A percentile compares a stretch with the other conserved stretches of the same genome.
phyloP scores from a whole-genome alignment of 306 rosid genomes.

The Cucumis hystrix region DNA sequence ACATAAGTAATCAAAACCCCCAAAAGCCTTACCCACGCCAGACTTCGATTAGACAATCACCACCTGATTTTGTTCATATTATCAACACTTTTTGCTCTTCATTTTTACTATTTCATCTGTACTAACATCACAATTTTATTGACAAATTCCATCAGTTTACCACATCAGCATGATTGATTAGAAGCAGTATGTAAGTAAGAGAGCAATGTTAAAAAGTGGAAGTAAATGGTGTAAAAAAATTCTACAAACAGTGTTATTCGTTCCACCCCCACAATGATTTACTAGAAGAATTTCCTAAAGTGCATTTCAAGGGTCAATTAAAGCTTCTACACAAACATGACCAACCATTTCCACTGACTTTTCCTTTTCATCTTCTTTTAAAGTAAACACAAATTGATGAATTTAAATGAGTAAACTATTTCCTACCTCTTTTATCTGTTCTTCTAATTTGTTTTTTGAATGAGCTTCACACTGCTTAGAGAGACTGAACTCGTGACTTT shows the following conservation, averaged over 20 bases:
- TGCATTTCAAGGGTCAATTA: neutral
- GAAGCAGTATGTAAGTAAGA: neutral
- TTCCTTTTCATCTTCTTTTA: neutral
- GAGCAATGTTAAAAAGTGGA: neutral
- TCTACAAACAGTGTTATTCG: neutral
- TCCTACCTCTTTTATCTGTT: neutral
- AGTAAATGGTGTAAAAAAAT: neutral
- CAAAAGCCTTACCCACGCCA: neutral
- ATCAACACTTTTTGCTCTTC: neutral
- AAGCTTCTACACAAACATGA: slow-evolving; percentile 9
- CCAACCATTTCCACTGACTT: neutral
- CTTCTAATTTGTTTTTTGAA: neutral
- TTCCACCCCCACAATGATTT: slow-evolving; percentile 26
- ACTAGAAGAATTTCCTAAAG: slow-evolving; percentile 10
- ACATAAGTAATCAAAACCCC: neutral
- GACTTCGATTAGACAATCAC: neutral
- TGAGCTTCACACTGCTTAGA: neutral
- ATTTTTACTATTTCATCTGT: neutral
- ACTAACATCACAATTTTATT: neutral
- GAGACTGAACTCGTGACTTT: neutral
- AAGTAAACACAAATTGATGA: slow-evolving; percentile 3
- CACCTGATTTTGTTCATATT: neutral
- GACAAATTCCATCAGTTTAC: neutral
- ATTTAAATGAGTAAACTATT: neutral
- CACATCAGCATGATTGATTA: neutral